Base-by-base conservation (phyloP, 2,329 filamentous ascomycete species). In the Pestalotiopsis sp. region DNA sequence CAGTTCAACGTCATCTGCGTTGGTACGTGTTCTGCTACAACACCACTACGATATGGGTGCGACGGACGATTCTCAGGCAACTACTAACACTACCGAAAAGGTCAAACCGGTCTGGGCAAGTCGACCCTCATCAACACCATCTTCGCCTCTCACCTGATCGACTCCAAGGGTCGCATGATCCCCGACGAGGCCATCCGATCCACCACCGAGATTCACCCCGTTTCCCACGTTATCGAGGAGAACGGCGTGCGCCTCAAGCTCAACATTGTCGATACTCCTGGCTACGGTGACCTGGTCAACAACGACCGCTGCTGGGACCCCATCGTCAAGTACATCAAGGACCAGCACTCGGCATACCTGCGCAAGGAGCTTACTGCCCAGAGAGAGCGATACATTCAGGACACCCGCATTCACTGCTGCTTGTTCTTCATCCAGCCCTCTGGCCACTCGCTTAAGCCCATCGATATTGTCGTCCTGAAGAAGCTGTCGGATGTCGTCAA, bases 281-380 rank as follows among this genome's bases (percentile, higher is more conserved):
- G 96, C 73, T 99, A 99, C 79, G 96, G 96, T 79, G 96, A 99
- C 79, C 90, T 98, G 80, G 96, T 99, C 84, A 99, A 99, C 90
- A 99, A 99, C 84, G 96, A 99, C 86, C 93, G 96, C 88, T 99
- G 96, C 91, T 99, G 96, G 96, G 96, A 99, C 81, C 96, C 96
- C 72, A 99, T 99, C 81, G 95, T 99, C 88, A 99, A 99, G 88
- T 99, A 99, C 86, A 99, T 99, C 89, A 99, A 99, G 89, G 96
- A 99, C 84, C 96, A 99, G 87, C 96, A 99, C 88, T 98, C 94
- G 66, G 95, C 96, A 78, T 99, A 98, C 86, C 91, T 99, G 76
- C 93, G 96, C 84, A 99, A 99, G 89, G 96, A 99, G 84, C 94
- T 99, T 79, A 98, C 96, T 67, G 96, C 96, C 75, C 96, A 99